phyloP scores from a whole-genome alignment of 768 basidiomycete species.

The Lentinula sp. region DNA sequence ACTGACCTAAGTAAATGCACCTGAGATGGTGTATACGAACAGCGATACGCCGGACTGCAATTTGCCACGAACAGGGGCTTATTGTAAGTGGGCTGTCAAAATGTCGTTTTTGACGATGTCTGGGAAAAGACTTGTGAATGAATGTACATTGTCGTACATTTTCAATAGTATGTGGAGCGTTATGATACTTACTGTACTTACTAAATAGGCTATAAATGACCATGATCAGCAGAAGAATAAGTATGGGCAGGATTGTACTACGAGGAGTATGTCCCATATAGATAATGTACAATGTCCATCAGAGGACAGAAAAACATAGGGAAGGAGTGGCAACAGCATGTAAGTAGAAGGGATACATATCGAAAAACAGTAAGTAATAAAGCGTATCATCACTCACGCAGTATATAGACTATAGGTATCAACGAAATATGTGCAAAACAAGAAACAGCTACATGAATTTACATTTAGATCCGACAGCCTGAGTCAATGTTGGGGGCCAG shows the following conservation, averaged over 20 bases:
- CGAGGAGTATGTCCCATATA: not conserved
- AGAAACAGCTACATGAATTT: not conserved
- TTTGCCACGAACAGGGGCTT: too few species aligned
- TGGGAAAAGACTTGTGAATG: too few species aligned
- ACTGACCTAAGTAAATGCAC: too few species aligned
- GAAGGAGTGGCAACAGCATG: not conserved
- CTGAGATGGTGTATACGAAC: too few species aligned
- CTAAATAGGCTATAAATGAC: not conserved
- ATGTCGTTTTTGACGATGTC: too few species aligned
- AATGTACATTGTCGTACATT: not conserved
- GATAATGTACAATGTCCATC: not conserved
- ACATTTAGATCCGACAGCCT: not conserved
- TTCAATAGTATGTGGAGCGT: not conserved
- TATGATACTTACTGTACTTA: not conserved
- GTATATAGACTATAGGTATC: slow-evolving; percentile 1
- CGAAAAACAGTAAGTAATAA: slow-evolving; percentile 1
- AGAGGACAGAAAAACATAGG: not conserved
- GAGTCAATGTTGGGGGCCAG: slow-evolving; percentile 4
- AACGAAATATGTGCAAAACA: not conserved
- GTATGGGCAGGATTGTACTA: not conserved
- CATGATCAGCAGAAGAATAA: not conserved
- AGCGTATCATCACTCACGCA: not conserved
- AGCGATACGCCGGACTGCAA: too few species aligned
- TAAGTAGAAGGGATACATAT: not conserved
- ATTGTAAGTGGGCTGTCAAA: too few species aligned